phyloP scores from a whole-genome alignment of 345 rosid species.

The Pseudoturritis turrita region DNA sequence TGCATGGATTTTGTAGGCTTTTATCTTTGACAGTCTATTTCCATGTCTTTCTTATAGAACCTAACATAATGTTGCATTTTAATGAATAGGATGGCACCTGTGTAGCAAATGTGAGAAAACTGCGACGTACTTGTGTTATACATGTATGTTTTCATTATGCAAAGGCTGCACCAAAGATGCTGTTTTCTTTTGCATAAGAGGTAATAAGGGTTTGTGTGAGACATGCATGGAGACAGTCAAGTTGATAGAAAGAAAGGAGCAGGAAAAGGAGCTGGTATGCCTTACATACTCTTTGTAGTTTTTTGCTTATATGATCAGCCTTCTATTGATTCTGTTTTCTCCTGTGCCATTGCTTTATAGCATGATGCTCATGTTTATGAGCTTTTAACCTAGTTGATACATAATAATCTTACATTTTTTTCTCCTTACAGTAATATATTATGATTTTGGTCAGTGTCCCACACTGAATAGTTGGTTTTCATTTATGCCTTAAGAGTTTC shows the following conservation, averaged over 20 bases:
- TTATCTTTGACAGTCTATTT: slow-evolving; percentile 9
- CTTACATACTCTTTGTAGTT: slow-evolving; percentile 8
- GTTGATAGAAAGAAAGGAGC: slow-evolving; percentile 71
- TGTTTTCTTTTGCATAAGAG: slow-evolving; percentile 67
- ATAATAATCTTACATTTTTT: too few relatives aligned
- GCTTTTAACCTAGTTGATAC: too few relatives aligned
- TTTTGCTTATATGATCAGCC: not conserved
- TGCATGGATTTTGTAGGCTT: slow-evolving; percentile 7
- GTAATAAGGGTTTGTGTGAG: slow-evolving; percentile 94
- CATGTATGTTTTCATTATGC: slow-evolving; percentile 94
- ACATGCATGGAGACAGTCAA: slow-evolving; percentile 82
- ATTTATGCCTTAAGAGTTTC: not conserved
- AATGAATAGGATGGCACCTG: slow-evolving; percentile 66
- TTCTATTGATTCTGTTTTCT: not conserved
- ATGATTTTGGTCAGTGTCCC: not conserved
- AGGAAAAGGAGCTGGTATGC: slow-evolving; percentile 56
- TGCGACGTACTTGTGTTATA: slow-evolving; percentile 78
- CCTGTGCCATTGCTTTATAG: slow-evolving; percentile 7
- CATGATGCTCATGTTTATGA: not conserved
- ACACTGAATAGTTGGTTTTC: slow-evolving; percentile 11
- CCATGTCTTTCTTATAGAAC: slow-evolving; percentile 3
- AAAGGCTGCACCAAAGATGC: slow-evolving; percentile 85
- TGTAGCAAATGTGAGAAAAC: slow-evolving; percentile 93
- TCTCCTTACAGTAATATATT: not conserved
- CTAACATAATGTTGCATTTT: slow-evolving; percentile 29